phyloP scores from a whole-genome alignment of 441 rosid species.

The Aleurites moluccanus region DNA sequence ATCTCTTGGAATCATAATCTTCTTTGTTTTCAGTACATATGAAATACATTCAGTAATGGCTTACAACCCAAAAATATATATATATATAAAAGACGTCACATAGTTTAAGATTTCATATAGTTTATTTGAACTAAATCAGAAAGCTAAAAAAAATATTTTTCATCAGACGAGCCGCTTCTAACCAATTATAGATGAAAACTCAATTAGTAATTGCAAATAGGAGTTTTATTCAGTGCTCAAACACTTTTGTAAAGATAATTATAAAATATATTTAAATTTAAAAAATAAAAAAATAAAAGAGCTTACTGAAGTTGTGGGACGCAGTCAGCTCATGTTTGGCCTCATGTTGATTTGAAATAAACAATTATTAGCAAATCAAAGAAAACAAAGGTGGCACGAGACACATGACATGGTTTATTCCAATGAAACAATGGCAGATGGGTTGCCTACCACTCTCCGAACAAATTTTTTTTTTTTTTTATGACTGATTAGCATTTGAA shows the following conservation, averaged over 20 bases:
- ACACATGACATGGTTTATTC: not conserved
- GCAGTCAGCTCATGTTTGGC: too few species aligned
- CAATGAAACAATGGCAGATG: slow-evolving; percentile 5
- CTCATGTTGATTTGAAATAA: too few species aligned
- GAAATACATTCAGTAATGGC: not conserved
- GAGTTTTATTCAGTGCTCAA: too few species aligned
- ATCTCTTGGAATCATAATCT: not conserved
- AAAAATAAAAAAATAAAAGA: too few species aligned
- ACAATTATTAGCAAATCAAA: not conserved
- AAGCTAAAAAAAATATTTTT: too few species aligned
- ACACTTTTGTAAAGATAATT: too few species aligned
- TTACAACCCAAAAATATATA: not conserved
- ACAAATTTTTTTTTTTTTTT: not conserved
- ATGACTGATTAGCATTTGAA: not conserved
- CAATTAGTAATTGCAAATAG: not conserved
- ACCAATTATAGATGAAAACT: not conserved
- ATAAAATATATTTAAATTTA: too few species aligned
- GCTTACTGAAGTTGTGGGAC: too few species aligned
- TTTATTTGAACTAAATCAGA: too few species aligned
- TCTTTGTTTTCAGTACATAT: not conserved
- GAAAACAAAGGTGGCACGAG: not conserved
- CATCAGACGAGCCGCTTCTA: not conserved
- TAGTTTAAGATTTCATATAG: too few species aligned
- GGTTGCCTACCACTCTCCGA: not conserved
- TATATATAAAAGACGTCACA: too few species aligned